Percentiles rank a stretch among this genome's conserved stretches.
These are phyloP conservation scores for Yarrowia divulgata DNA, from an alignment of 805 yeast species.

Conservation along the genomic window DNA sequence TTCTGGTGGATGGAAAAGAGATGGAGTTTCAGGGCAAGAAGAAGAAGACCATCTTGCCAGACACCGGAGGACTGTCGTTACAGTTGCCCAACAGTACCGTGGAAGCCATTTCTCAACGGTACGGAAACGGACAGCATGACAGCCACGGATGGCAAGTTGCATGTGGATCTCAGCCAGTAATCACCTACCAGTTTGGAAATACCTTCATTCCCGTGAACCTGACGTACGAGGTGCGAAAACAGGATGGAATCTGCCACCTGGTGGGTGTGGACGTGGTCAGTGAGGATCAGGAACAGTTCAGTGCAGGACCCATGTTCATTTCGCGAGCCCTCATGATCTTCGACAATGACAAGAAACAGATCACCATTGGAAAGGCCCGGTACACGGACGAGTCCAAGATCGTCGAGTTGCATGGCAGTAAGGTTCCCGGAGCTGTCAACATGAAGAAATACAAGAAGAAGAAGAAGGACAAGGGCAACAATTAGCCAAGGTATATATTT, in stretches of 20 bases:
- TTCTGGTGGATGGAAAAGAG: background rate
- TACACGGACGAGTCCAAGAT: conserved; percentile 9
- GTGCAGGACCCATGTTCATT: conserved; percentile 19
- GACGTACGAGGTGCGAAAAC: background rate
- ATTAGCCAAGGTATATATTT: background rate
- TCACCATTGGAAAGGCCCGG: conserved; percentile 11
- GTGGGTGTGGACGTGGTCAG: background rate
- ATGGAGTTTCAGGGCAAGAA: background rate
- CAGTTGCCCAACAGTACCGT: conserved; percentile 11
- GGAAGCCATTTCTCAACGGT: background rate
- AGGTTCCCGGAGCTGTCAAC: conserved; percentile 2
- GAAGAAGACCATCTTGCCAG: background rate
- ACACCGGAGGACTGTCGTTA: conserved; percentile 20
- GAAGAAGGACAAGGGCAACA: background rate
- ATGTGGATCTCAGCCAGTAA: background rate
- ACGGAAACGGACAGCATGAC: conserved; percentile 8
- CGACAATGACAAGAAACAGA: conserved; percentile 15
- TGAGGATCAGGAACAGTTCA: background rate
- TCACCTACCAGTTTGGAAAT: conserved; percentile 23
- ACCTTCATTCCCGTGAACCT: conserved; percentile 9
- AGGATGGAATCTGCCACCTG: background rate
- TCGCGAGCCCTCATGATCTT: conserved; percentile 18
- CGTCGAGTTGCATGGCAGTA: conserved; percentile 1
- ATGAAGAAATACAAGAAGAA: conserved; percentile 10
- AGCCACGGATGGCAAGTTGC: background rate